Percentiles rank a stretch among this genome's conserved stretches.
Conservation (phyloP, 805 yeast genomes). For the Sugiyamaella boreocaroliniensis region DNA sequence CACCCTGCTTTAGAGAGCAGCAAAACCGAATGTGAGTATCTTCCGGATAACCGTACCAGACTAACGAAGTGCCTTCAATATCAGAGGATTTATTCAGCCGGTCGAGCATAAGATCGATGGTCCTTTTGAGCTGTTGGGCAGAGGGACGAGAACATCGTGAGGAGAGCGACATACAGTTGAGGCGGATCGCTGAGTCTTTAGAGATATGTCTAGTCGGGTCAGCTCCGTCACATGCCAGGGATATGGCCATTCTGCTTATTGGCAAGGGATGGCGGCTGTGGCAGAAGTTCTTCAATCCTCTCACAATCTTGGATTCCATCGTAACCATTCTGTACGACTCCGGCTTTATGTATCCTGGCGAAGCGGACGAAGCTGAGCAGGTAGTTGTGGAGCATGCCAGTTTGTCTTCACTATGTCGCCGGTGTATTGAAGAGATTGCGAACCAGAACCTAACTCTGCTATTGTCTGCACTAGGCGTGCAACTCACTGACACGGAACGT, state of each 20-base stretch:
- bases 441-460: conserved; percentile 16
- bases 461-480: conserved; percentile 17
- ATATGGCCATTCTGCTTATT: conserved; percentile 17
- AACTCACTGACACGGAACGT: conserved; percentile 8
- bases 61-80: not conserved
- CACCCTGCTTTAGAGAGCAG: not conserved
- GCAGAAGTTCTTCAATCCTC: conserved; percentile 22
- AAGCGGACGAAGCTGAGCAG: not conserved
- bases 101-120: not conserved
- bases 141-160: not conserved
- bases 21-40: not conserved
- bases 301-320: conserved; percentile 14
- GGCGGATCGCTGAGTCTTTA: conserved; percentile 14
- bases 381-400: not conserved
- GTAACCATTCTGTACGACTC: conserved; percentile 11
- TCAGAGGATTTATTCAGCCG: not conserved
- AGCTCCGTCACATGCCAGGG: conserved; percentile 11
- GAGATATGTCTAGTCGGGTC: conserved; percentile 13
- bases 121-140: not conserved
- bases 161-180: not conserved
- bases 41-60: not conserved
- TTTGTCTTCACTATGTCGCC: conserved; percentile 6
- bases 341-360: conserved; percentile 11
- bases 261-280: conserved; percentile 22
- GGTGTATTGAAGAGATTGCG: conserved; percentile 18